Base-by-base conservation (phyloP, 129 eudicot genomes). In the Kitagawia praeruptora region DNA sequence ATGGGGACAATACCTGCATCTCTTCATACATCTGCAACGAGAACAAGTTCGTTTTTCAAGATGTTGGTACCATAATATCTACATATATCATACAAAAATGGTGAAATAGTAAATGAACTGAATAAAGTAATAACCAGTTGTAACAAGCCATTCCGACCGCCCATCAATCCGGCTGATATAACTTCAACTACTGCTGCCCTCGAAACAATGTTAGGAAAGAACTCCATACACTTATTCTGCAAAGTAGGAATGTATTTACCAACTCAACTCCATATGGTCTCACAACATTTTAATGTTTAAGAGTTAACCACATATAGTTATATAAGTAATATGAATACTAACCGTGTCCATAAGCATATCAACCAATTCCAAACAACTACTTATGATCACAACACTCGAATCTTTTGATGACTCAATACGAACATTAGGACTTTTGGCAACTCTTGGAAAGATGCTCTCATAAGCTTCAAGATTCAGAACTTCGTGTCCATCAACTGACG, bases 331-430 rank as follows among this genome's bases (percentile, higher is more conserved):
- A 40, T 39, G 4, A 61, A 44, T 47, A 79, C 83, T 84, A 69
- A 92, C 97, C 83, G 85, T 74, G 51, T 92, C 91, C 76, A 89
- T 79, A 72, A 88, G 83, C 87, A 86, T 84, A 51, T 92, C 95
- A 18, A 88, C 93, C 82, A 92, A 84, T 37, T 82, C 80, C 78
- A 83, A 47, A 31, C 89, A 41, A 34, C 87, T 77, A 74, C 82
- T 84, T 83, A 92, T 88, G 21, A 79, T 83, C 49, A 89, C 95
- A 72, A 89, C 88, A 12, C 91, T 87, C 9, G 93, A 86, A 49
- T 76, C 88, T 80, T 80, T 88, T 1, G 95, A 86, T 53, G 92
- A 85, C 77, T 92, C 97, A 1, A 78, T 82, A 18, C 88, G 79
- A 53, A 81, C 61, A 69, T 84, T 71, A n/a, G 88, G 84, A 69